A percentile compares a stretch with the other conserved stretches of the same genome.
Conservation (phyloP, 495 filamentous ascomycete species). For the Aspergillus campestris region DNA sequence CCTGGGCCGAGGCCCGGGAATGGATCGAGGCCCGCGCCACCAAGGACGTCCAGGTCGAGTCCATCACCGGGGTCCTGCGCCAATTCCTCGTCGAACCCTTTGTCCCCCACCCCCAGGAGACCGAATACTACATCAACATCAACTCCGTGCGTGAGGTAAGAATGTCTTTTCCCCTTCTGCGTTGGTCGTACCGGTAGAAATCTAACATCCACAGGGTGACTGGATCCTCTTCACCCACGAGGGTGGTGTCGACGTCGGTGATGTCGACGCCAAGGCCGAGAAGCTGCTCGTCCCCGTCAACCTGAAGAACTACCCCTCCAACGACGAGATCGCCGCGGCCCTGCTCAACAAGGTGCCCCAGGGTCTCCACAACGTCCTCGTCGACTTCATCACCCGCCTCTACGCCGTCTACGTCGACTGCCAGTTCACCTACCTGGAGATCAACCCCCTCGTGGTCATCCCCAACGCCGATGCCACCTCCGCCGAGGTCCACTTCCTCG, state of each 20-base stretch:
- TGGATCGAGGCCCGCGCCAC: conserved; percentile 90
- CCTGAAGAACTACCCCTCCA: conserved; percentile 89
- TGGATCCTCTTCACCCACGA: conserved; percentile 99
- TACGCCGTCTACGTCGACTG: conserved; percentile 99
- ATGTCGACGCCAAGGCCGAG: conserved; percentile 98
- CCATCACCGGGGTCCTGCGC: conserved; percentile 76
- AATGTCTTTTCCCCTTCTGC: conserved; percentile 8
- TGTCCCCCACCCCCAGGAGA: conserved; percentile 83
- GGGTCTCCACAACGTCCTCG: conserved; percentile 93
- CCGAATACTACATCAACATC: conserved; percentile 99
- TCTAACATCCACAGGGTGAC: conserved; percentile 61
- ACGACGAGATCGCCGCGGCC: conserved; percentile 77
- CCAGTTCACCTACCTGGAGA: conserved; percentile 99
- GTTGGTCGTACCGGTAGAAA: neutral
- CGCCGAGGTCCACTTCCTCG: conserved; percentile 94
- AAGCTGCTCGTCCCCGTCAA: conserved; percentile 97
- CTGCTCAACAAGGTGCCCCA: conserved; percentile 89
- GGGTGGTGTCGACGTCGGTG: conserved; percentile 98
- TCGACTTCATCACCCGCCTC: conserved; percentile 91
- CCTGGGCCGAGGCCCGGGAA: conserved; percentile 81
- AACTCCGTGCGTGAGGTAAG: conserved; percentile 85
- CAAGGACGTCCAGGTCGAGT: conserved; percentile 89
- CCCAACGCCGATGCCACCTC: conserved; percentile 88
- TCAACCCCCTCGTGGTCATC: conserved; percentile 97
- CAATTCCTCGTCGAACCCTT: conserved; percentile 98